phyloP scores from a whole-genome alignment of 2,329 filamentous ascomycete species.

The Fusarium bactridioides region DNA sequence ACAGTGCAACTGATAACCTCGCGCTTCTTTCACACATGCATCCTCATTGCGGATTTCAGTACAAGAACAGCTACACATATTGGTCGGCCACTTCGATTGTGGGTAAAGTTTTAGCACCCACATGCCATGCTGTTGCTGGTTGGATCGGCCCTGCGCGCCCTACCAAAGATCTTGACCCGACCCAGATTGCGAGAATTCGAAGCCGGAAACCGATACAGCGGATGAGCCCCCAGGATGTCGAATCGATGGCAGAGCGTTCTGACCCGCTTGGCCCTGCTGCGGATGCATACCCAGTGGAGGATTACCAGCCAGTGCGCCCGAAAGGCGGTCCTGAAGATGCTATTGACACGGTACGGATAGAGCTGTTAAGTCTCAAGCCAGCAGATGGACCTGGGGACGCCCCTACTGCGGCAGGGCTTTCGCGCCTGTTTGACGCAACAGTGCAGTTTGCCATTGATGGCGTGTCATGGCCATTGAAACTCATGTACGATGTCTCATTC shows the following conservation, averaged over 20 bases:
- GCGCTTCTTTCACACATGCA: constrained; percentile 73
- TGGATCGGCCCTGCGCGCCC: constrained; percentile 79
- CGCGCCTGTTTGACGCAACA: constrained; percentile 65
- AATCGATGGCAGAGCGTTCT: constrained; percentile 71
- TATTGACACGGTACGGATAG: constrained; percentile 73
- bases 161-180: constrained; percentile 70
- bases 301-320: constrained; percentile 70
- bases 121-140: constrained; percentile 73
- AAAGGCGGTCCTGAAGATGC: constrained; percentile 62
- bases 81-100: constrained; percentile 78
- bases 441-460: constrained; percentile 71
- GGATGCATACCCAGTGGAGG: constrained; percentile 68
- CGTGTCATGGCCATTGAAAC: constrained; percentile 67
- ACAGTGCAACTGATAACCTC: constrained; percentile 70
- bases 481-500: constrained; percentile 72
- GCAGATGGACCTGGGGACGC: constrained; percentile 42
- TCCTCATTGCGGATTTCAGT: constrained; percentile 77
- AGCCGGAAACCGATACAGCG: constrained; percentile 65
- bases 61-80: constrained; percentile 77
- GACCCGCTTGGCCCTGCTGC: constrained; percentile 73
- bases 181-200: constrained; percentile 75
- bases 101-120: constrained; percentile 77
- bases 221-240: constrained; percentile 66
- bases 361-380: constrained; percentile 68
- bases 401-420: constrained; percentile 42